Evolutionary conservation across 768 basidiomycete species (phyloP).

Genomic region (Collybiopsis confluens): DNA sequence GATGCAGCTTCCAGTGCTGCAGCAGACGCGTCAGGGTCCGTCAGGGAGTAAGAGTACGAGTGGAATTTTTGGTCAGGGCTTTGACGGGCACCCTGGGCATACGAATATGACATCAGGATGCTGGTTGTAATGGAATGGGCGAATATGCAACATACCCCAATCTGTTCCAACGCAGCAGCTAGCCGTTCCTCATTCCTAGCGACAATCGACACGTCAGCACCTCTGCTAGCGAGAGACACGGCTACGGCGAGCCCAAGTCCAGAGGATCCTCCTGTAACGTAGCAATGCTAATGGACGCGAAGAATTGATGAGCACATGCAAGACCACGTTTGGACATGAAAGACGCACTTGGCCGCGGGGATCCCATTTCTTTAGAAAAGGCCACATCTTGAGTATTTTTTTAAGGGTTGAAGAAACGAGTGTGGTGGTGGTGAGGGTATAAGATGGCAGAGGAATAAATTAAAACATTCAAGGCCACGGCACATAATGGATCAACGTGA

Average conservation of each 20-base stretch:
- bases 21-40: slow-evolving; percentile 33
- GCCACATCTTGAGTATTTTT: slow-evolving; percentile 3
- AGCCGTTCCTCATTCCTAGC: slow-evolving; percentile 69
- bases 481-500: too few species aligned
- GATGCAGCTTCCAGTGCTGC: slow-evolving; percentile 46
- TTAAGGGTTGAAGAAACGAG: slow-evolving; percentile 11
- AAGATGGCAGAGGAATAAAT: too few species aligned
- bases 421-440: background rate
- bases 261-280: slow-evolving; percentile 78
- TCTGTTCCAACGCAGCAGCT: slow-evolving; percentile 43
- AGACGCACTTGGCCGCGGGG: slow-evolving; percentile 38
- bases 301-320: background rate
- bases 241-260: slow-evolving; percentile 72
- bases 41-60: slow-evolving; percentile 58
- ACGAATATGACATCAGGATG: too few species aligned
- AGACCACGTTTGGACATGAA: background rate
- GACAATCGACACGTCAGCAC: slow-evolving; percentile 80
- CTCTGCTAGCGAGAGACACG: slow-evolving; percentile 45
- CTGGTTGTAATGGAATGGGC: too few species aligned
- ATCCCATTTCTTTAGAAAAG: slow-evolving; percentile 37
- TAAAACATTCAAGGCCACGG: too few species aligned
- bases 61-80: slow-evolving; percentile 57
- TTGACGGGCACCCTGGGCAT: slow-evolving; percentile 45
- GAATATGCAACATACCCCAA: too few species aligned
- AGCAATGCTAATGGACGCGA: slow-evolving; percentile 59